Evolutionary conservation across 257 asterid species (phyloP), one percentile per base, ranked within the genome.

Genomic region (Fraxinus excelsior): DNA sequence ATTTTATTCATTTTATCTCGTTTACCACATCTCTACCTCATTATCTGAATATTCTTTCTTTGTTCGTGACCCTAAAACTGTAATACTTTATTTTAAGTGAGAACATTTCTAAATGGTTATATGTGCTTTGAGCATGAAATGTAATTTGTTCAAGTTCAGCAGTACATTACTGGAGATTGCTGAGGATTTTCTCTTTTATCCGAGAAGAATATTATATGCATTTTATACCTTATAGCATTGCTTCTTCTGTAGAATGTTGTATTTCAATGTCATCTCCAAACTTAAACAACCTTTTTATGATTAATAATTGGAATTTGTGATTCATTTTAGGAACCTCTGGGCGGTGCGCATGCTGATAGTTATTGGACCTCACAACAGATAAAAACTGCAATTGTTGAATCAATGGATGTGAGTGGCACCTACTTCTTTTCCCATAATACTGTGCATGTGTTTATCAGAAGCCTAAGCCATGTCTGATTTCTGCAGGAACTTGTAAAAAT

Each of bases 311-410:
- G 66, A 53, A 34, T 60, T 38, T 76, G n/a, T 62, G 46, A 12
- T 62, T 84, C 19, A 12, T 68, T 86, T 84, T 81, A 94, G 98
- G 99, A 95, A 91, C 97, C 99, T 79, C 96, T 95, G 84, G 98
- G 98, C 38, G 99, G 99, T 77, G 99, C 97, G 32, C 99, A 95
- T 82, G 90, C 92, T 74, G 98, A 95, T 87, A 84, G 97, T 49
- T 78, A 90, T 76, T 93, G 98, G 99, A 93, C 98, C 65, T 95
- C 99, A 0, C 97, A 89, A 83, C 99, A 91, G 89, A 88, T 95
- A 58, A 95, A 93, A 89, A 71, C 83, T 72, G 94, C 97, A 68
- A 95, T 95, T 78, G 76, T 90, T 75, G 86, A 95, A 78, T 44
- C 93, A 77, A 93, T 91, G 97, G 97, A 95, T 80, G 99, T 95